phyloP scores from a whole-genome alignment of 257 asterid genomes.

The Solanum acaule region DNA sequence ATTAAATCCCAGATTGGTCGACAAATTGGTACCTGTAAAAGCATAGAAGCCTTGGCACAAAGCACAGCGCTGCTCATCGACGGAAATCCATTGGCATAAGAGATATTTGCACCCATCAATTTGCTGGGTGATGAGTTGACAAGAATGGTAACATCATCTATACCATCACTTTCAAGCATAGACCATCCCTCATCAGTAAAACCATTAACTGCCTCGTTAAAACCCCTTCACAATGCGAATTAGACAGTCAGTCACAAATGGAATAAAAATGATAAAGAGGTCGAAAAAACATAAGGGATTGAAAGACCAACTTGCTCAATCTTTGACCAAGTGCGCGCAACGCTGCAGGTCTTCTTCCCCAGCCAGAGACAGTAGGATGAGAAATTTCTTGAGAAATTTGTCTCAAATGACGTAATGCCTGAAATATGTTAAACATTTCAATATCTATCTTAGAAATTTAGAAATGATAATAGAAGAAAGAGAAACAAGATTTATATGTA shows the following conservation, averaged over 20 bases:
- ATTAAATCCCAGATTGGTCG: not conserved
- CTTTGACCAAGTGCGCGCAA: conserved; percentile 90
- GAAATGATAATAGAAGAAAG: not conserved
- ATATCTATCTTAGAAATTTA: not conserved
- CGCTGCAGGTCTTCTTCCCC: conserved; percentile 98
- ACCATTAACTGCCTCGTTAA: conserved; percentile 95
- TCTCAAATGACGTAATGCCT: conserved; percentile 93
- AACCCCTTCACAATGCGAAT: conserved; percentile 49
- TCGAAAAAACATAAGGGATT: not conserved
- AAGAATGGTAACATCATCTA: conserved; percentile 88
- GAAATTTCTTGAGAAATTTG: conserved; percentile 84
- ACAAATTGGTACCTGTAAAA: conserved; percentile 53
- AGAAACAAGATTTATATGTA: not conserved
- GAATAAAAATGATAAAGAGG: not conserved
- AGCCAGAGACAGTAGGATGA: conserved; percentile 71
- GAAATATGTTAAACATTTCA: not conserved
- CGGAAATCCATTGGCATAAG: conserved; percentile 68
- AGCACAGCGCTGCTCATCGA: conserved; percentile 66
- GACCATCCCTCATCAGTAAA: conserved; percentile 97
- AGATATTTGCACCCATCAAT: conserved; percentile 54
- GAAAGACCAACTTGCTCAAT: conserved; percentile 59
- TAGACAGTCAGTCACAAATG: not conserved
- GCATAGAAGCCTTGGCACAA: conserved; percentile 96
- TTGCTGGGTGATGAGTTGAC: conserved; percentile 78
- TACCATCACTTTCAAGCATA: conserved; percentile 72